Evolutionary conservation across 371 early-diverging fungal species (phyloP).

Genomic region (Dentiscutata heterogama): DNA sequence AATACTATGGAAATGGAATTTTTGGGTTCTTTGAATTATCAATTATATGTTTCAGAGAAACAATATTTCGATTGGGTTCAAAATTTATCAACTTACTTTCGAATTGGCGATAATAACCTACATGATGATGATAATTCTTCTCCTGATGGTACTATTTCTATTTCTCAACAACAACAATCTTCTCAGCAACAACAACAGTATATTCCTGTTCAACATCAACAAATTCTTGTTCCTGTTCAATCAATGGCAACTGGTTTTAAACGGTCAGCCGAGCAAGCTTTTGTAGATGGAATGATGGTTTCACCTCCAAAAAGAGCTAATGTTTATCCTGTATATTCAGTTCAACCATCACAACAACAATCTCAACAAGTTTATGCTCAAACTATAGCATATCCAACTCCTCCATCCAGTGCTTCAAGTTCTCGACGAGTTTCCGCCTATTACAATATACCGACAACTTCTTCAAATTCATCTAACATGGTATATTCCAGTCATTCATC

Average conservation of each 20-base stretch:
- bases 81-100: background rate
- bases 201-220: background rate
- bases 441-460: background rate
- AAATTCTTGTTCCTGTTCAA: constrained; percentile 12
- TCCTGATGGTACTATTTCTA: background rate
- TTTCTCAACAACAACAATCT: background rate
- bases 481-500: background rate
- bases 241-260: constrained; percentile 37
- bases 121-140: background rate
- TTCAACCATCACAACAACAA: background rate
- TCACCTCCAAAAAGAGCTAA: constrained; percentile 39
- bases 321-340: background rate
- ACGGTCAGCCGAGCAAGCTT: constrained; percentile 41
- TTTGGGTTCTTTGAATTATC: constrained; percentile 67
- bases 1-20: constrained; percentile 81
- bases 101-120: background rate
- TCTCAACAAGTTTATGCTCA: background rate
- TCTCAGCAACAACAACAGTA: background rate
- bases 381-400: constrained; percentile 13
- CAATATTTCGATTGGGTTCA: constrained; percentile 63
- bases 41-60: constrained; percentile 67
- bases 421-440: background rate
- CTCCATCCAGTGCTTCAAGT: background rate
- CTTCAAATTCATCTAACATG: background rate
- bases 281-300: constrained; percentile 39